phyloP scores from a whole-genome alignment of 2,329 filamentous ascomycete species.

The Raffaelea ambrosiae region DNA sequence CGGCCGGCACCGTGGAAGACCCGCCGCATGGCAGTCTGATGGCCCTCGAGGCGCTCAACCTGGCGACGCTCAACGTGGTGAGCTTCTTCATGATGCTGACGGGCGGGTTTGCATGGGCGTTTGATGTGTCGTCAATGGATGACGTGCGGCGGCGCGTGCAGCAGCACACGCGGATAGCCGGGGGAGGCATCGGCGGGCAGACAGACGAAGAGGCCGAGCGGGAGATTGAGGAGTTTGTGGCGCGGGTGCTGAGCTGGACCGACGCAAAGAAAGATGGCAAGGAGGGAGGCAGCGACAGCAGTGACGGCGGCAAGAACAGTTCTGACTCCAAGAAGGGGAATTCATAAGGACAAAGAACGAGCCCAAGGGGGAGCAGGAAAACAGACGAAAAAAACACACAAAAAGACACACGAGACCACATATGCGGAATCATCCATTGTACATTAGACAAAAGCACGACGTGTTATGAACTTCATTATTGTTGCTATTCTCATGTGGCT shows the following conservation, averaged over 20 bases:
- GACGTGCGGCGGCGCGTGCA: conserved; percentile 52
- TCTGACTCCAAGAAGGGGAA: no score
- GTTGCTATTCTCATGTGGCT: no score
- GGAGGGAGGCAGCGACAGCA: not conserved
- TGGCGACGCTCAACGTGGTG: conserved; percentile 80
- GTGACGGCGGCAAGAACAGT: not conserved
- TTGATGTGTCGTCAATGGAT: conserved; percentile 64
- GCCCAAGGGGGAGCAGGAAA: no score
- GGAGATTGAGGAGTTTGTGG: conserved; percentile 54
- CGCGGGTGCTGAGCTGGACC: conserved; percentile 46
- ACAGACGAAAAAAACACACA: no score
- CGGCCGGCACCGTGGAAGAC: conserved; percentile 26
- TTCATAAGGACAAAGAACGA: no score
- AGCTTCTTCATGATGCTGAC: conserved; percentile 66
- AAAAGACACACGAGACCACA: no score
- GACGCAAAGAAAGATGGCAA: conserved; percentile 12
- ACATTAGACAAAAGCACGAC: no score
- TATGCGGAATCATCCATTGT: no score
- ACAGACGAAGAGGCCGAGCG: conserved; percentile 45
- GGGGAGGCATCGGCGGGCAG: not conserved
- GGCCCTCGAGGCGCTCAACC: conserved; percentile 71
- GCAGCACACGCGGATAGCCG: conserved; percentile 25
- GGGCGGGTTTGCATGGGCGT: conserved; percentile 66
- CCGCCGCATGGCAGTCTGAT: conserved; percentile 58
- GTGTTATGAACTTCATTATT: no score